Percentiles rank a stretch among this genome's conserved stretches.
Evolutionary conservation across 768 basidiomycete species (phyloP).

Genomic region (Lactarius hengduanensis): DNA sequence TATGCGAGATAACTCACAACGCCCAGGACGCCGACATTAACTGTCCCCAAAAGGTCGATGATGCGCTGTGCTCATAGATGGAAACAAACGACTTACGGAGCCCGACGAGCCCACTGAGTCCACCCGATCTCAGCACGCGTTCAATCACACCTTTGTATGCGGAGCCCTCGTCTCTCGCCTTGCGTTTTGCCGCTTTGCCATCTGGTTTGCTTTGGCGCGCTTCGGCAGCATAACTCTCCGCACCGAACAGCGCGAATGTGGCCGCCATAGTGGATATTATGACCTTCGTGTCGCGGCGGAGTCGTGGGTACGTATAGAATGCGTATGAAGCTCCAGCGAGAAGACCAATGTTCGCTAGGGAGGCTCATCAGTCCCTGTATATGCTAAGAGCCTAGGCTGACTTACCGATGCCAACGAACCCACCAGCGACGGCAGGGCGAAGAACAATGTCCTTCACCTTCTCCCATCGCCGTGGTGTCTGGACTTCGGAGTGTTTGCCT

Average conservation of each 20-base stretch:
- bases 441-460: slow-evolving; percentile 53
- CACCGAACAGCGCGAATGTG: slow-evolving; percentile 54
- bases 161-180: slow-evolving; percentile 56
- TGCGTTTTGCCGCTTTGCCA: slow-evolving; percentile 55
- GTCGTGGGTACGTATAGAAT: slow-evolving; percentile 59
- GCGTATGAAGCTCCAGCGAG: slow-evolving; percentile 59
- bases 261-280: slow-evolving; percentile 54
- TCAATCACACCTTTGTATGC: slow-evolving; percentile 51
- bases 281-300: slow-evolving; percentile 55
- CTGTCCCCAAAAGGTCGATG: slow-evolving; percentile 34
- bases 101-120: slow-evolving; percentile 64
- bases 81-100: slow-evolving; percentile 43
- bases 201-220: slow-evolving; percentile 56
- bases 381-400: slow-evolving; percentile 20
- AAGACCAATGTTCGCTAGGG: slow-evolving; percentile 68
- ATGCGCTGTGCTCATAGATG: background rate
- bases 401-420: slow-evolving; percentile 66
- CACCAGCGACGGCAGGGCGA: slow-evolving; percentile 68
- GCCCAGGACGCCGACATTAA: slow-evolving; percentile 64
- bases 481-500: slow-evolving; percentile 44
- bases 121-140: slow-evolving; percentile 58
- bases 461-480: slow-evolving; percentile 53
- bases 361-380: background rate
- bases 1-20: slow-evolving; percentile 63
- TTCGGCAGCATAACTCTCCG: slow-evolving; percentile 64